Conservation (phyloP, 495 filamentous ascomycete species). For the Aspergillus steynii region DNA sequence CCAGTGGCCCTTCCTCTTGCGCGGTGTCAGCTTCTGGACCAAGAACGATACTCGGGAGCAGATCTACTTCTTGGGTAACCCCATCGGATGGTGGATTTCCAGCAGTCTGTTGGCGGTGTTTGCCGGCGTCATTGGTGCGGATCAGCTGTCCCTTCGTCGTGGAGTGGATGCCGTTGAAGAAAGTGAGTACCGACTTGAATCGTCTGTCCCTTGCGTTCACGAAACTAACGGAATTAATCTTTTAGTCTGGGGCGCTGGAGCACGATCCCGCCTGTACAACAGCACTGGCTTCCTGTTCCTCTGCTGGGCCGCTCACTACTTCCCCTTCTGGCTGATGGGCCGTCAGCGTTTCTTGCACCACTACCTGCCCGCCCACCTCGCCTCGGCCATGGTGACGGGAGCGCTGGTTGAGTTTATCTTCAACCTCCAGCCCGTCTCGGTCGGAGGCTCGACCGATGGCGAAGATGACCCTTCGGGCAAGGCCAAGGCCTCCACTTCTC, state of each 20-base stretch:
- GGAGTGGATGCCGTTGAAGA: constrained; percentile 92
- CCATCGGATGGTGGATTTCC: constrained; percentile 95
- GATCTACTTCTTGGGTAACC: constrained; percentile 98
- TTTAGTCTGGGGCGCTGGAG: constrained; percentile 60
- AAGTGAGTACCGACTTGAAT: constrained; percentile 61
- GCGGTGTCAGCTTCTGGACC: constrained; percentile 99
- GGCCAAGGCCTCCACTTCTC: constrained; percentile 31
- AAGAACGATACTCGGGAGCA: constrained; percentile 94
- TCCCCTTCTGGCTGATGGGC: constrained; percentile 76
- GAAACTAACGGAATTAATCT: constrained; percentile 7
- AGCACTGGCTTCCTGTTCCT: constrained; percentile 99
- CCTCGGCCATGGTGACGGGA: constrained; percentile 90
- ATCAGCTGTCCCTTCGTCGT: constrained; percentile 88
- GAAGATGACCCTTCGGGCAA: constrained; percentile 51
- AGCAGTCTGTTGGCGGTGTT: constrained; percentile 91
- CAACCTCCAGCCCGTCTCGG: constrained; percentile 69
- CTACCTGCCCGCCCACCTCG: constrained; percentile 86
- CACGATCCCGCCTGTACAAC: constrained; percentile 93
- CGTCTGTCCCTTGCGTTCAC: constrained; percentile 2
- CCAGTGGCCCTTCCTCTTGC: constrained; percentile 95
- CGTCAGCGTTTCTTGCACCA: constrained; percentile 75
- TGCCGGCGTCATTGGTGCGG: constrained; percentile 85
- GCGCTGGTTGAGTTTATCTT: constrained; percentile 97
- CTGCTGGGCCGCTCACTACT: constrained; percentile 71
- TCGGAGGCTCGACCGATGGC: constrained; percentile 33